phyloP scores from a whole-genome alignment of 2,329 filamentous ascomycete species.

The Cladorrhinum sp. region DNA sequence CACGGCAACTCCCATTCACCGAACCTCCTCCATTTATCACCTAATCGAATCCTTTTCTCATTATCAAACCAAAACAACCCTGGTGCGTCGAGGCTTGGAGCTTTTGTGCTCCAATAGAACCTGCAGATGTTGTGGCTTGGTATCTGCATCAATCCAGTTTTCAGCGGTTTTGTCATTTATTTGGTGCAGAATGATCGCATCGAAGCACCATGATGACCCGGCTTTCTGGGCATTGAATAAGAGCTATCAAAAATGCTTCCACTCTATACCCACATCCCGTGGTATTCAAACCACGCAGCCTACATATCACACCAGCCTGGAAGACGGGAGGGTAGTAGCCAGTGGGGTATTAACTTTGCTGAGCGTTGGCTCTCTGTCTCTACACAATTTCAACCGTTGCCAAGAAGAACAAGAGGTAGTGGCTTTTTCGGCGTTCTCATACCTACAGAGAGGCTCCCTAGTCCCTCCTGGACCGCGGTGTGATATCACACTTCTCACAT shows the following conservation, averaged over 20 bases:
- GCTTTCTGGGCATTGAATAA: neutral
- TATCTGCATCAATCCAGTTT: neutral
- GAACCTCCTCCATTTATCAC: neutral
- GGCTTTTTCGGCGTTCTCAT: neutral
- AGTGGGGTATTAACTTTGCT: too few relatives aligned
- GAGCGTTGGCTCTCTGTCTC: too few relatives aligned
- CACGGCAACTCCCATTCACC: neutral
- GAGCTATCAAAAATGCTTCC: too few relatives aligned
- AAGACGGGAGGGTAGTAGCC: too few relatives aligned
- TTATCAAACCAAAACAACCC: neutral
- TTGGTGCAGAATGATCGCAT: neutral
- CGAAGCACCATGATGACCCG: neutral
- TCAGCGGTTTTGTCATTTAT: neutral
- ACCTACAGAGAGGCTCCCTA: neutral
- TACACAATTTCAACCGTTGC: too few relatives aligned
- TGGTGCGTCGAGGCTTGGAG: neutral
- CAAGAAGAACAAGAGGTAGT: neutral
- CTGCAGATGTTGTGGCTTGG: neutral
- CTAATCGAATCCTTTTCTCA: neutral
- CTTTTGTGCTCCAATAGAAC: neutral
- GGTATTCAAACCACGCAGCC: too few relatives aligned
- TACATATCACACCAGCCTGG: too few relatives aligned
- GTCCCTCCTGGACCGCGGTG: neutral
- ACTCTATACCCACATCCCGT: too few relatives aligned
- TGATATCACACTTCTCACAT: neutral